Evolutionary conservation across 2,329 filamentous ascomycete species (phyloP).

Genomic region (Berkeleyomyces rouxiae): DNA sequence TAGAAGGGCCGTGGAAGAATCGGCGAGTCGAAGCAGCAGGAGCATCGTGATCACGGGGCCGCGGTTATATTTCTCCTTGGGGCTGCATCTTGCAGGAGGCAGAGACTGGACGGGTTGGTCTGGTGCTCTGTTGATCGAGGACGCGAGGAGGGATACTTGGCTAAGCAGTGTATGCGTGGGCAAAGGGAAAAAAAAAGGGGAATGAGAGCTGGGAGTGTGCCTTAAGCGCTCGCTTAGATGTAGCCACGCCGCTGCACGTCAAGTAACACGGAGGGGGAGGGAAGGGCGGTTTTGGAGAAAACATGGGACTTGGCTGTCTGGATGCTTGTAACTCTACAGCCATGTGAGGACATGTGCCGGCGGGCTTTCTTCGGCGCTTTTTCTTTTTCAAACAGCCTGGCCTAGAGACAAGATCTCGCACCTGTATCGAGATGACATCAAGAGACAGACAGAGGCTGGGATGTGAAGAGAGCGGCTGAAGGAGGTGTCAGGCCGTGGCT

Average conservation of each 20-base stretch:
- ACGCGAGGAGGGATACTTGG: too few relatives aligned
- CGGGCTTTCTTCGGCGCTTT: constrained; percentile 1
- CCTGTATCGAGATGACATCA: background rate
- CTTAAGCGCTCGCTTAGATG: background rate
- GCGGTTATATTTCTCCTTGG: background rate
- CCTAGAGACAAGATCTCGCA: background rate
- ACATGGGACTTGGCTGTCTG: background rate
- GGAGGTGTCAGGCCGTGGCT: background rate
- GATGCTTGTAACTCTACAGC: too few relatives aligned
- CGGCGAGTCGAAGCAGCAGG: background rate
- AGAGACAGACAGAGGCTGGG: background rate
- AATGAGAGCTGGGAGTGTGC: background rate
- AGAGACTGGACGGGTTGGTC: too few relatives aligned
- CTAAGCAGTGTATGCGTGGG: background rate
- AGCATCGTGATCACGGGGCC: too few relatives aligned
- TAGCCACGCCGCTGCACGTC: background rate
- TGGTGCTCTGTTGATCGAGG: too few relatives aligned
- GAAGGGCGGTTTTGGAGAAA: background rate
- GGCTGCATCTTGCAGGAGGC: background rate
- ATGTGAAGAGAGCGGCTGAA: too few relatives aligned
- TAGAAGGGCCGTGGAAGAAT: background rate
- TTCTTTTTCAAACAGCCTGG: background rate
- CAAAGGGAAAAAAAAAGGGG: background rate
- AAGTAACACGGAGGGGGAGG: background rate
- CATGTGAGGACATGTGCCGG: background rate